These are phyloP conservation scores for Chrysanthemum makinoi DNA, from an alignment of 129 eudicot species.

Conservation along the genomic window DNA sequence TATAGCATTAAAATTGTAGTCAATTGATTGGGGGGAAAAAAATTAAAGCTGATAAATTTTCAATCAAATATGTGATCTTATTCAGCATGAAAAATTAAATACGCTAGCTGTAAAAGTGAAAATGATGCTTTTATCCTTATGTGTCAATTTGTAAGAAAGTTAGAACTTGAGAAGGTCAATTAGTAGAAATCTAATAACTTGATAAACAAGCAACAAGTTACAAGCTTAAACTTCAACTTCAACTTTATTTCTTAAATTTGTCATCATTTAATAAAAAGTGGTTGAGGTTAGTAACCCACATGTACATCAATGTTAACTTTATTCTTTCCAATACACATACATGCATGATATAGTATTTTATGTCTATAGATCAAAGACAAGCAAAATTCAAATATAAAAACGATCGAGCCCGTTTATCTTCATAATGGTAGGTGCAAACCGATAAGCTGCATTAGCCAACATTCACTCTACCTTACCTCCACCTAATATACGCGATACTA, in stretches of 20 bases:
- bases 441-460: slow-evolving; percentile 43
- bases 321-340: neutral
- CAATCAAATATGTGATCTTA: too few species aligned
- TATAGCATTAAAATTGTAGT: too few species aligned
- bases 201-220: neutral
- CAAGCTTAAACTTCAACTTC: neutral
- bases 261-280: neutral
- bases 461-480: slow-evolving; percentile 50
- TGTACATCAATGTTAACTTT: neutral
- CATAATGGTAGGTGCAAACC: slow-evolving; percentile 42
- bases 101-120: too few species aligned
- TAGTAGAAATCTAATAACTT: neutral
- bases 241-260: neutral
- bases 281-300: slow-evolving; percentile 16
- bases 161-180: neutral
- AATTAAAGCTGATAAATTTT: too few species aligned
- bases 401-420: neutral
- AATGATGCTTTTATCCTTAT: neutral
- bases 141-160: neutral
- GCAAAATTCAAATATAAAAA: slow-evolving; percentile 1
- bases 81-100: too few species aligned
- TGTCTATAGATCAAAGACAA: neutral
- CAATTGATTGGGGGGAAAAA: too few species aligned
- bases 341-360: neutral
- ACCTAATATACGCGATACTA: slow-evolving; percentile 13